Evolutionary conservation across 2,329 filamentous ascomycete genomes (phyloP).

Genomic region (Aspergillus carbonarius): DNA sequence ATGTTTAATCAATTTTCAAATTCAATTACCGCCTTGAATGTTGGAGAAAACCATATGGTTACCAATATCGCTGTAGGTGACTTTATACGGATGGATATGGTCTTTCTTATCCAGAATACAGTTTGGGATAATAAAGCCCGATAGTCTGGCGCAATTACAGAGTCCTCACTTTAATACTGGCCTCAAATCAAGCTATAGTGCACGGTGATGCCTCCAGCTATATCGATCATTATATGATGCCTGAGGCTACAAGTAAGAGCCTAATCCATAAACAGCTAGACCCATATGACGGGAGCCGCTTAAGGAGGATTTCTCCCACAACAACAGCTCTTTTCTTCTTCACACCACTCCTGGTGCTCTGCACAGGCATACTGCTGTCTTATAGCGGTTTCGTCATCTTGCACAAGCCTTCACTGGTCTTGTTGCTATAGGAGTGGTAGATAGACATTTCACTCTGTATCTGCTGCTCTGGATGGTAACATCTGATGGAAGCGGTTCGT

Average conservation of each 20-base stretch:
- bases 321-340: conserved; percentile 20
- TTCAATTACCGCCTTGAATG: neutral
- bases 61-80: neutral
- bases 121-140: neutral
- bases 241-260: neutral
- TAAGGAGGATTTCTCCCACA: conserved; percentile 22
- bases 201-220: neutral
- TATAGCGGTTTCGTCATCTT: conserved; percentile 33
- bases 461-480: conserved; percentile 74
- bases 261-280: conserved; percentile 25
- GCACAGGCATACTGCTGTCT: conserved; percentile 39
- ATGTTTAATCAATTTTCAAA: no score
- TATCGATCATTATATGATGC: neutral
- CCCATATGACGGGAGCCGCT: conserved; percentile 10
- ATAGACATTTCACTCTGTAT: conserved; percentile 70
- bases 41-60: neutral
- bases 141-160: neutral
- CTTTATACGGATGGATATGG: neutral
- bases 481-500: conserved; percentile 78
- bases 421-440: conserved; percentile 59
- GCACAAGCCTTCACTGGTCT: conserved; percentile 39
- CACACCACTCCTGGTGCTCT: conserved; percentile 43
- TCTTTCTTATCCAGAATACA: neutral
- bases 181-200: neutral
- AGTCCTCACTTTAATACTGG: no score